Base-by-base conservation (phyloP, 352 stramenopile genomes). In the Globisporangium paddicum region DNA sequence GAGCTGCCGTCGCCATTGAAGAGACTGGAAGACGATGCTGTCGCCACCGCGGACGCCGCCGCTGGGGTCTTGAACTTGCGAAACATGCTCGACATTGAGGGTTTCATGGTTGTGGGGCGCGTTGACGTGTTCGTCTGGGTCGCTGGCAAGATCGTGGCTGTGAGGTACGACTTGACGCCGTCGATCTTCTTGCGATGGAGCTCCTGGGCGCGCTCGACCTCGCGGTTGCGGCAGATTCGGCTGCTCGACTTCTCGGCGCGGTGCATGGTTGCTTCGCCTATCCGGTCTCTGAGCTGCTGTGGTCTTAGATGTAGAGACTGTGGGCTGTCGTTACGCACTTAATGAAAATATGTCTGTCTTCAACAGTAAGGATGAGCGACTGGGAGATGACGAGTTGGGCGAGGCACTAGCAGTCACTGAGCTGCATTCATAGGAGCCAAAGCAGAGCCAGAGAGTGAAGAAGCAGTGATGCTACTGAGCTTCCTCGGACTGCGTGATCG, bases 241-340 rank as follows among this genome's bases (percentile, higher is more conserved):
- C 82, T 93, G 68, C 82, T 90, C 21, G 79, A 79, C 60, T 89
- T 89, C 66, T 93, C 75, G 1, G 77, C 80, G 42, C 82, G 80
- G 56, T 90, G 73, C 79, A 93, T 92, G 28, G 16, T 2, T 44
- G 18, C n/a, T n/a, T n/a, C n/a, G n/a, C n/a, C n/a, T n/a, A n/a
- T n/a, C n/a, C n/a, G n/a, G n/a, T n/a, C n/a, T n/a, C n/a, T n/a
- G n/a, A n/a, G n/a, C n/a, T n/a, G n/a, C 13, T 5, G 14, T 42
- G 37, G 37, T 44, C 38, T 44, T 44, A 5, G 38, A 2, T 21
- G 6, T 18, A 21, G n/a, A 44, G 38, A 5, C 18, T 21, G 10
- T 32, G 28, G 28, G 38, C 21, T 6, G 38, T 44, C 5, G 38
- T 44, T 19, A n/a, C 6, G 38, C 38, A 1, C 38, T 44, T 18